A percentile compares a stretch with the other conserved stretches of the same genome.
These are phyloP conservation scores for Panicum virgatum DNA, from an alignment of 202 grass and related monocot species.

Conservation along the genomic window DNA sequence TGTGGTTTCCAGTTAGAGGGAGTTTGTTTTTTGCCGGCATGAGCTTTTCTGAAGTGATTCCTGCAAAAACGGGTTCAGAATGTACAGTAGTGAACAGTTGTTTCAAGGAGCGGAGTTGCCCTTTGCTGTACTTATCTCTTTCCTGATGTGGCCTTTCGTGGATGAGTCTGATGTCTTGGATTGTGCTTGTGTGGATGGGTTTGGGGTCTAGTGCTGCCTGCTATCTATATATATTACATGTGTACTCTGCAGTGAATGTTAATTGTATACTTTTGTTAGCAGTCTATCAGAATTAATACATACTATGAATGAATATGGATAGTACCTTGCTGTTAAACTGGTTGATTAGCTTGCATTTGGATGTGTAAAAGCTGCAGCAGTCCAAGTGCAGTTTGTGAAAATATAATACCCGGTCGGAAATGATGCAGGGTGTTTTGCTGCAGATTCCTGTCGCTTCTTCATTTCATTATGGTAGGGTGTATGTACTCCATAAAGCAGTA, in stretches of 20 bases:
- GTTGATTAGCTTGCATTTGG: not conserved
- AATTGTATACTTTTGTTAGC: not conserved
- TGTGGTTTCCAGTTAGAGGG: not conserved
- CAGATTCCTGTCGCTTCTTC: no score
- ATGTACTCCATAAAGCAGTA: no score
- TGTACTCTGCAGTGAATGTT: not conserved
- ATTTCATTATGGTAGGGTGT: no score
- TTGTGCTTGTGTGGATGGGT: not conserved
- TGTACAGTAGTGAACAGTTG: conserved; percentile 43
- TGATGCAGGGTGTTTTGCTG: no score
- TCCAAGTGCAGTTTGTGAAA: not conserved
- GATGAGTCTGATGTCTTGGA: not conserved
- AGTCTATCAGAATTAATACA: not conserved
- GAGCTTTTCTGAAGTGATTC: conserved; percentile 29
- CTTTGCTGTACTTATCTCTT: not conserved
- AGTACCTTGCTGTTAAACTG: not conserved
- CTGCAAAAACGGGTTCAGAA: conserved; percentile 10
- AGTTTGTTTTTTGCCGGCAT: conserved; percentile 23
- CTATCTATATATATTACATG: not conserved
- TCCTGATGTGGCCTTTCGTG: conserved; percentile 3
- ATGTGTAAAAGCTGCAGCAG: no score
- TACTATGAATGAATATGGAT: not conserved
- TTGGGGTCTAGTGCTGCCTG: not conserved
- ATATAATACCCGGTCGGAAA: no score
- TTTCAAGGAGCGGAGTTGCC: conserved; percentile 2